A percentile compares a stretch with the other conserved stretches of the same genome.
phyloP scores from a whole-genome alignment of 306 rosid genomes.

The Phaseolus lunatus region DNA sequence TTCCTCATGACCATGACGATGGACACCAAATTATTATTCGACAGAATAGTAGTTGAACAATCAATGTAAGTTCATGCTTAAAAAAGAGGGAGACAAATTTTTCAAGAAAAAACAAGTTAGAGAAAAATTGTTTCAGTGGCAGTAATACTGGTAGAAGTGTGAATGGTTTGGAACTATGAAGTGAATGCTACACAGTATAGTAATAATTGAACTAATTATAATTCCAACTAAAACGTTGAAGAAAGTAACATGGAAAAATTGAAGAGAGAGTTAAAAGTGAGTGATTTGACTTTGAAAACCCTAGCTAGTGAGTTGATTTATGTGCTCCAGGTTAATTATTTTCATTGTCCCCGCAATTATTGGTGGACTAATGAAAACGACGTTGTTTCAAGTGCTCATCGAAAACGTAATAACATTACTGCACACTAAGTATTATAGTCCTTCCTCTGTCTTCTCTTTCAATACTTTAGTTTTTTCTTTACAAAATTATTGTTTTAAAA shows the following conservation, averaged over 20 bases:
- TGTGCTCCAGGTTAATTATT: conserved; percentile 25
- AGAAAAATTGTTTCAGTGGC: background rate
- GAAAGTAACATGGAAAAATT: background rate
- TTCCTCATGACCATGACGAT: conserved; percentile 45
- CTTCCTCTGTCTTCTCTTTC: background rate
- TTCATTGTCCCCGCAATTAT: conserved; percentile 19
- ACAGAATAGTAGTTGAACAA: conserved; percentile 64
- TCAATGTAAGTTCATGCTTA: conserved; percentile 50
- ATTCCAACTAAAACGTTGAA: conserved; percentile 41
- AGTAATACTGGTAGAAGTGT: background rate
- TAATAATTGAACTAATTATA: background rate
- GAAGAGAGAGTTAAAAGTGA: conserved; percentile 20
- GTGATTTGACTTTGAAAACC: conserved; percentile 38
- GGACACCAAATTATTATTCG: conserved; percentile 51
- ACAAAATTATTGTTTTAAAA: background rate
- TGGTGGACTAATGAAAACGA: conserved; percentile 40
- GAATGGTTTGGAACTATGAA: conserved; percentile 15
- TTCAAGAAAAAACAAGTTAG: background rate
- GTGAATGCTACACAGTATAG: background rate
- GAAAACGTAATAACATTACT: background rate
- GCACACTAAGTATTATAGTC: background rate
- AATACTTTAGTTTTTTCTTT: background rate
- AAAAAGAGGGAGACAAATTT: conserved; percentile 23
- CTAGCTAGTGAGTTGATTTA: conserved; percentile 1
- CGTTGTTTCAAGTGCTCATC: background rate